Conservation (phyloP, 2,329 filamentous ascomycete species). For the Pseudogymnoascus sp. region DNA sequence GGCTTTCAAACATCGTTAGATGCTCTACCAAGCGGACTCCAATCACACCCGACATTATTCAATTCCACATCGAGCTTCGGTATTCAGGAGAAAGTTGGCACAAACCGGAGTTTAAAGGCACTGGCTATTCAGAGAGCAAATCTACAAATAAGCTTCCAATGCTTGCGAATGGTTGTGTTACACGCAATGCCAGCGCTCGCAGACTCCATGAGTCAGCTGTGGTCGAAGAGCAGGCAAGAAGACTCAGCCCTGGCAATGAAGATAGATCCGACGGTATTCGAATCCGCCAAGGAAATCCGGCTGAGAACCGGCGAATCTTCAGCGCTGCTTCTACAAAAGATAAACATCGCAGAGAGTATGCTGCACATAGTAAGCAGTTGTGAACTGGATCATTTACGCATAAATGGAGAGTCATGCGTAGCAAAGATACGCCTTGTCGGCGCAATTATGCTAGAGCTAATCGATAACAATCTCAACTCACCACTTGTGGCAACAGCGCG, state of each 20-base stretch:
- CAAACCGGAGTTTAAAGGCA: not conserved
- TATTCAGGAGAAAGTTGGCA: not conserved
- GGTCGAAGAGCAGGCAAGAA: not conserved
- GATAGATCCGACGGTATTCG: not conserved
- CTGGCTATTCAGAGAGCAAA: not conserved
- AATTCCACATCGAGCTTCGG: not conserved
- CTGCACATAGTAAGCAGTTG: not conserved
- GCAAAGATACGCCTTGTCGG: not conserved
- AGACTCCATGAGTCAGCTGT: not conserved
- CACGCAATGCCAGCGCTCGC: not conserved
- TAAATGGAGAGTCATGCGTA: not conserved
- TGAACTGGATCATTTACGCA: not conserved
- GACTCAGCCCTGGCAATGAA: not conserved
- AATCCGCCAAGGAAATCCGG: not conserved
- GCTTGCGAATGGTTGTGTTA: not conserved
- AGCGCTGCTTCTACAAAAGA: not conserved
- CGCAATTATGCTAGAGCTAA: not conserved
- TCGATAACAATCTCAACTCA: not conserved
- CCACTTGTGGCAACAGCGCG: not conserved
- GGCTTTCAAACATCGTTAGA: not conserved
- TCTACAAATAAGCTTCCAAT: not conserved
- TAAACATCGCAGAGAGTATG: not conserved
- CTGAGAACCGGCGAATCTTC: not conserved
- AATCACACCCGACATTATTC: not conserved
- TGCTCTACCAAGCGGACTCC: not conserved